Percentiles rank a stretch among this genome's conserved stretches.
These are phyloP conservation scores for Byssoonygena ceratinophila DNA, from an alignment of 2,329 filamentous ascomycete genomes.

Conservation along the genomic window DNA sequence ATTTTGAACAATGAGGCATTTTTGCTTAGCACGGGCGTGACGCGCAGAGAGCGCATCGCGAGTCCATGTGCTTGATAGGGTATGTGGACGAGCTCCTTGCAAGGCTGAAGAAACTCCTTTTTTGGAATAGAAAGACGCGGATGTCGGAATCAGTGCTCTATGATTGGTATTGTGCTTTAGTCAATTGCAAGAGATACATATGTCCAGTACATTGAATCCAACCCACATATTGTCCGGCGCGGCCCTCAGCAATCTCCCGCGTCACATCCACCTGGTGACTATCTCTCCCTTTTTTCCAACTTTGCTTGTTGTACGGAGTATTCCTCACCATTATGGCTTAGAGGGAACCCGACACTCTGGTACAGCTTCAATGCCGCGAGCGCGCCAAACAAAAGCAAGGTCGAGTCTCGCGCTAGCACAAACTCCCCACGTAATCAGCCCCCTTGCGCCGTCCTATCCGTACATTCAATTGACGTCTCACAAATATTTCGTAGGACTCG, in stretches of 20 bases:
- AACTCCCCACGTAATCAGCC: not conserved
- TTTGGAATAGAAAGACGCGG: not conserved
- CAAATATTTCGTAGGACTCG: not conserved
- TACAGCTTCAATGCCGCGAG: not conserved
- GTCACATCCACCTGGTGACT: not conserved
- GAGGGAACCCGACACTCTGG: not conserved
- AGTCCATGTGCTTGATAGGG: no score
- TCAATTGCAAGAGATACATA: not conserved
- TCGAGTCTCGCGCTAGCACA: not conserved
- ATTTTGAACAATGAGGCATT: slow-evolving; percentile 1
- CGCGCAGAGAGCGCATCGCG: not conserved
- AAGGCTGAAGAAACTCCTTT: slow-evolving; percentile 4
- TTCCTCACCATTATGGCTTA: no score
- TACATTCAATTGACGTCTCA: not conserved
- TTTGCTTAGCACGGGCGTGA: not conserved
- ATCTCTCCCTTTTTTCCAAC: not conserved
- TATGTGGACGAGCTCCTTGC: not conserved
- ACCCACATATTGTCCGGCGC: not conserved
- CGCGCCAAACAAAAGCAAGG: not conserved
- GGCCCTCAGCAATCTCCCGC: not conserved
- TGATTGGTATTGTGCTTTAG: not conserved
- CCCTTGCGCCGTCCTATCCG: not conserved
- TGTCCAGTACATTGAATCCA: not conserved
- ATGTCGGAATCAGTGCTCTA: not conserved
- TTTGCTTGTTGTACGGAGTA: not conserved